phyloP scores from a whole-genome alignment of 83 land plant species.

The Larix sibirica region DNA sequence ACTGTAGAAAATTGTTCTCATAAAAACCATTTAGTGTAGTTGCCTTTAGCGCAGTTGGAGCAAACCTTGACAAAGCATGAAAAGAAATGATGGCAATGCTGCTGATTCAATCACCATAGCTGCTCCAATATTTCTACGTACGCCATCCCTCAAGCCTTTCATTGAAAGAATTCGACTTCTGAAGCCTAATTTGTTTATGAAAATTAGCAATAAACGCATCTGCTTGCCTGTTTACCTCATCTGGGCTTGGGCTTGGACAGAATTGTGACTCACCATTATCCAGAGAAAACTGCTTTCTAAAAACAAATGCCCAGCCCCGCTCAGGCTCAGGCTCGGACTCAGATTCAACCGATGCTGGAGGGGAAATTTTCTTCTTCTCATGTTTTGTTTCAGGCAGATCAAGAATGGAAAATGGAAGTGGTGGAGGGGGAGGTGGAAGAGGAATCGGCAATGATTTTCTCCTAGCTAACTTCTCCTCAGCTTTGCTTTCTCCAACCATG shows the following conservation, averaged over 20 bases:
- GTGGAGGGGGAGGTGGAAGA: not conserved
- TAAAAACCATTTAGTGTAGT: too few species aligned
- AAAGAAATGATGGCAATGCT: too few species aligned
- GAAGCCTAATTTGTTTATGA: not conserved
- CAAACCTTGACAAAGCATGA: too few species aligned
- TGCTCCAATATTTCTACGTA: too few species aligned
- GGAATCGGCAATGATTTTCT: conserved; percentile 6
- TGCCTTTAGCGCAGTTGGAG: too few species aligned
- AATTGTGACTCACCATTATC: not conserved
- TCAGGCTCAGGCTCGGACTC: not conserved
- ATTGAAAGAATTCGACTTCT: too few species aligned
- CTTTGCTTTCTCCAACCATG: not conserved
- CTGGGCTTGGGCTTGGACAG: not conserved
- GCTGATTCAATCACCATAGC: too few species aligned
- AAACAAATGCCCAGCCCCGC: not conserved
- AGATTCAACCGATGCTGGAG: not conserved
- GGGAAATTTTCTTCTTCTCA: not conserved
- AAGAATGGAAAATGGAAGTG: conserved; percentile 1
- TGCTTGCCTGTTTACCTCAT: not conserved
- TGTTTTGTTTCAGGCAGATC: not conserved
- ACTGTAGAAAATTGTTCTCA: too few species aligned
- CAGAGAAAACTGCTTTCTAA: conserved; percentile 2
- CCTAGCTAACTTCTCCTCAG: not conserved
- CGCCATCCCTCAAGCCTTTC: too few species aligned
- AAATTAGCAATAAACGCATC: not conserved